Evolutionary conservation across 2,329 filamentous ascomycete species (phyloP), one percentile per base, ranked within the genome.

Genomic region (Colletotrichum zoysiae): DNA sequence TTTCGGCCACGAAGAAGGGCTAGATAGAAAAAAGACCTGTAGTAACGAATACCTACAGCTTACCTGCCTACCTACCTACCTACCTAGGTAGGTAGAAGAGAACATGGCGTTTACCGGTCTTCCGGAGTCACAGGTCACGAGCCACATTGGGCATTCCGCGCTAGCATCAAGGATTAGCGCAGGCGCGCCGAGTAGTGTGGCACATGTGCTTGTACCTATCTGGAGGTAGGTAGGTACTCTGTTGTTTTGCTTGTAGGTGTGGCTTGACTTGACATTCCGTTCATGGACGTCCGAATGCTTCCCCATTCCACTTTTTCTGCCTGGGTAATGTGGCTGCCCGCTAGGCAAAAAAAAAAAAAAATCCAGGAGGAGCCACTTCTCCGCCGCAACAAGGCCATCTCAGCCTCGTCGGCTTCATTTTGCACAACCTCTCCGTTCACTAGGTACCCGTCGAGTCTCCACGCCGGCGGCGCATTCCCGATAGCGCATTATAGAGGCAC

Each of bases 371-470:
- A 56, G 70, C 65, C 65, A 69, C 67, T 51, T 73, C 66, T 69
- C 71, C 74, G 58, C 48, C 53, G 61, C 40, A 61, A 40, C 66
- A 51, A 51, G 71, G 56, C 62, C 62, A 57, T 59, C 65, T 74
- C 73, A 74, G 73, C 73, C 73, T 74, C 59, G 73, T 48, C 64
- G 57, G 69, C 58, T 68, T 55, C 64, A 53, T 62, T 56, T 70
- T 62, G 69, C 48, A 61, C 70, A 69, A 70, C 61, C 58, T 74
- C 60, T 70, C 60, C 62, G 62, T 62, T 70, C 55, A 61, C 42
- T 50, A 65, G 30, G 30, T 38, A 38, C 48, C 67, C 67, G 57
- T 67, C 61, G 67, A 73, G 70, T 73, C 67, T 46, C 40, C 56
- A 70, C 65, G 69, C 60, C 61, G 70, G 69, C 65, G 70, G 70